Conservation (phyloP, 2,329 filamentous ascomycete species). For the Paecilomyces dactylethromorphus region DNA sequence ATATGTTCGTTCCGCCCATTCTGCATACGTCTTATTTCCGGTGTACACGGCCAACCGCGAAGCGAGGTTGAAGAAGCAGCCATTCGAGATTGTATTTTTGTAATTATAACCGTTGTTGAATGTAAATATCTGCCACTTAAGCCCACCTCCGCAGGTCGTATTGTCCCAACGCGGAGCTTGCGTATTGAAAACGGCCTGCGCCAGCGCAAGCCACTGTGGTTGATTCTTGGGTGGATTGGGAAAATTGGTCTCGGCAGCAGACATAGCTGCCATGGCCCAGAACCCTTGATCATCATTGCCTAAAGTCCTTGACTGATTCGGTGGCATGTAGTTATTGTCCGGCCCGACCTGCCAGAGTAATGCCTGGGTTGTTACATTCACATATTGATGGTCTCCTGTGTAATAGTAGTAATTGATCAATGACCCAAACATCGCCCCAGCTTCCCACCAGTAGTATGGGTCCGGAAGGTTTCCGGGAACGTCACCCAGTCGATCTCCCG, state of each 20-base stretch:
- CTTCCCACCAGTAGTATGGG: slow-evolving; percentile 56
- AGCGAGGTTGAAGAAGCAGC: slow-evolving; percentile 47
- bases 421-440: slow-evolving; percentile 58
- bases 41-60: slow-evolving; percentile 68
- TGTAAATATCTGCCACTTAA: slow-evolving; percentile 75
- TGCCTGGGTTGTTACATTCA: slow-evolving; percentile 59
- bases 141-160: slow-evolving; percentile 60
- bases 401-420: slow-evolving; percentile 78
- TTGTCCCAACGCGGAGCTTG: slow-evolving; percentile 66
- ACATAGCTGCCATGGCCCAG: slow-evolving; percentile 72
- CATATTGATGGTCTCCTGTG: slow-evolving; percentile 65
- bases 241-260: slow-evolving; percentile 67
- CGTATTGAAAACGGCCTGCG: slow-evolving; percentile 73
- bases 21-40: slow-evolving; percentile 64
- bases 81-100: slow-evolving; percentile 49
- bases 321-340: slow-evolving; percentile 68
- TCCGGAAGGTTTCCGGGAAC: slow-evolving; percentile 39
- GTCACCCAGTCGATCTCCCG: slow-evolving; percentile 37
- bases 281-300: slow-evolving; percentile 57
- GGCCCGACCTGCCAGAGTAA: slow-evolving; percentile 66
- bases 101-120: slow-evolving; percentile 60
- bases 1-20: slow-evolving; percentile 65
- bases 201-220: slow-evolving; percentile 71
- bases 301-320: slow-evolving; percentile 33
- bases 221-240: slow-evolving; percentile 57